Evolutionary conservation across 257 asterid species (phyloP), one percentile per base, ranked within the genome.

Genomic region (Nicotiana otophora): DNA sequence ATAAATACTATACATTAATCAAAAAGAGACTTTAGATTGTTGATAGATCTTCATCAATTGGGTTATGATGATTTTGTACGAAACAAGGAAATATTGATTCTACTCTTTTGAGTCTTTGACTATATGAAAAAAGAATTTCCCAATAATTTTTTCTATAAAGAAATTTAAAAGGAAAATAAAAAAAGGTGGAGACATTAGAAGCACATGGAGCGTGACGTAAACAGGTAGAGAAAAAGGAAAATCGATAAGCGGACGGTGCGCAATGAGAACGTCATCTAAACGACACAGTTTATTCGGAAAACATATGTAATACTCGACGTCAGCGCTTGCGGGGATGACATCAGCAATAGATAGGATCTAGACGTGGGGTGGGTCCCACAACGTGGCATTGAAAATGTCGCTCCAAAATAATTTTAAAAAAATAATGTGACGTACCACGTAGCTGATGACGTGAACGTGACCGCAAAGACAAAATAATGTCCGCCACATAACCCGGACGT

Each of bases 191-290:
- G 16, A 15, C 34, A 12, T 72, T 46, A 12, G 48, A 72, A 72
- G 42, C 62, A 62, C 39, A 30, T 81, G 5, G 75, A 14, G 57
- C 0, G 39, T 66, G 74, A 81, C 23, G 83, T 42, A 10, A 81
- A 31, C 12, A 39, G 10, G 42, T 9, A 8, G 61, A 28, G 5
- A 10, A 31, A 55, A 5, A 12, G 17, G 70, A 51, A 11, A 9
- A 5, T 48, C 39, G 33, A 54, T 55, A 23, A 14, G 55, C 74
- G 83, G 84, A 48, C 78, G 84, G 78, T 74, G 82, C 82, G 78
- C 82, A 63, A 81, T 62, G 61, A 68, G 7, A 42, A 80, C 84
- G 82, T 84, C 78, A 84, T 70, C 84, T 62, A 74, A 74, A 84
- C 15, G 84, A 81, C 82, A 54, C 2, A 39, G 80, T 51, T 75